phyloP scores from a whole-genome alignment of 495 filamentous ascomycete genomes.

The Amniculicola lignicola region DNA sequence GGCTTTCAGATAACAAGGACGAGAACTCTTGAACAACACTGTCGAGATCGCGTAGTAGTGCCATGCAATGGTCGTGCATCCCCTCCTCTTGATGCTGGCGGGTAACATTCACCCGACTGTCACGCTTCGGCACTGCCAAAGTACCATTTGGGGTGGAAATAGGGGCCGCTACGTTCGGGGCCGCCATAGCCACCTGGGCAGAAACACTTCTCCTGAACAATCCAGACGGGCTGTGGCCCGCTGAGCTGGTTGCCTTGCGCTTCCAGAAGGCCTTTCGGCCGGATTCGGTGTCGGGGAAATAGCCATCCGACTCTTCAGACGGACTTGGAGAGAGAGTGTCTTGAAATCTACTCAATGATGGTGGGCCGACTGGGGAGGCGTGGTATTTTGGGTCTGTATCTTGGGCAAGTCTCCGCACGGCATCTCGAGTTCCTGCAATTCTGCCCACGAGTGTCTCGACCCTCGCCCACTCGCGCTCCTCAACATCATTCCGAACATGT shows the following conservation, averaged over 20 bases:
- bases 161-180: constrained; percentile 41
- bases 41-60: constrained; percentile 78
- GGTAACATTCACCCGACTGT: constrained; percentile 15
- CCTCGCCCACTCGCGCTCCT: constrained; percentile 80
- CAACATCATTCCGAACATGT: constrained; percentile 41
- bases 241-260: constrained; percentile 64
- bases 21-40: constrained; percentile 78
- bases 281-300: constrained; percentile 40
- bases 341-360: constrained; percentile 4
- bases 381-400: constrained; percentile 69
- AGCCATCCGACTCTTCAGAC: constrained; percentile 40
- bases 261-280: constrained; percentile 78
- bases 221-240: constrained; percentile 43
- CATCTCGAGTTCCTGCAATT: constrained; percentile 83
- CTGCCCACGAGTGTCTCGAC: constrained; percentile 79
- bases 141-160: constrained; percentile 41
- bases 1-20: constrained; percentile 68
- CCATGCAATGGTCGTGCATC: constrained; percentile 74
- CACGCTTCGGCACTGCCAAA: constrained; percentile 42
- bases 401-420: constrained; percentile 76
- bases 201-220: constrained; percentile 48
- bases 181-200: constrained; percentile 59
- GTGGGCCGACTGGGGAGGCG: constrained; percentile 23
- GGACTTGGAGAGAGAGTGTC: constrained; percentile 41
- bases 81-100: constrained; percentile 50